A percentile compares a stretch with the other conserved stretches of the same genome.
Evolutionary conservation across 2,329 filamentous ascomycete species (phyloP).

Genomic region (Rhynchosporium secalis): DNA sequence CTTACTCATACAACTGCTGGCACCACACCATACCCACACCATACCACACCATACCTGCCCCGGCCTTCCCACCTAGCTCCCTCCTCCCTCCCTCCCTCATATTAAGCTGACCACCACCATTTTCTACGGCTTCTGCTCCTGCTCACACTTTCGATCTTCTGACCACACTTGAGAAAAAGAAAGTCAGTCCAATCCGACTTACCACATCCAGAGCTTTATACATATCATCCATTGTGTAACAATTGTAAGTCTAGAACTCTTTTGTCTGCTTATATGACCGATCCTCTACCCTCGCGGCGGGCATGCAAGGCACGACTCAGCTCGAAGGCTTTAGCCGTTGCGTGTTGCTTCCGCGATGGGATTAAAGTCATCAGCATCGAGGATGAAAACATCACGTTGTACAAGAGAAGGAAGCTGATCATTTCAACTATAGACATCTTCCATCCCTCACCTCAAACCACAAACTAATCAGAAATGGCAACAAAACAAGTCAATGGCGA

Average conservation of each 20-base stretch:
- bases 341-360: conserved; percentile 1
- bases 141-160: conserved; percentile 16
- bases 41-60: neutral
- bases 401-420: conserved; percentile 7
- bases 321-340: neutral
- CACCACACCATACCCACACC: neutral
- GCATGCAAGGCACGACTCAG: conserved; percentile 8
- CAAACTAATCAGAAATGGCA: conserved; percentile 36
- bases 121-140: neutral
- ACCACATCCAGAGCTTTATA: conserved; percentile 1
- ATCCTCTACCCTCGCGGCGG: neutral
- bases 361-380: neutral
- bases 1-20: neutral
- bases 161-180: conserved; percentile 14
- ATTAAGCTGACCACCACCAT: conserved; percentile 21
- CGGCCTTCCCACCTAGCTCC: no score
- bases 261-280: neutral
- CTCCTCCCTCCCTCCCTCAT: conserved; percentile 6
- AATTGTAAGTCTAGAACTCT: conserved; percentile 1
- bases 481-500: conserved; percentile 53
- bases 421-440: conserved; percentile 9
- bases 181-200: neutral
- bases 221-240: conserved; percentile 8
- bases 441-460: conserved; percentile 23
- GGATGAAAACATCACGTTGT: neutral